Base-by-base conservation (phyloP, 1,139 yeast species). In the Suhomyces kunorum region DNA sequence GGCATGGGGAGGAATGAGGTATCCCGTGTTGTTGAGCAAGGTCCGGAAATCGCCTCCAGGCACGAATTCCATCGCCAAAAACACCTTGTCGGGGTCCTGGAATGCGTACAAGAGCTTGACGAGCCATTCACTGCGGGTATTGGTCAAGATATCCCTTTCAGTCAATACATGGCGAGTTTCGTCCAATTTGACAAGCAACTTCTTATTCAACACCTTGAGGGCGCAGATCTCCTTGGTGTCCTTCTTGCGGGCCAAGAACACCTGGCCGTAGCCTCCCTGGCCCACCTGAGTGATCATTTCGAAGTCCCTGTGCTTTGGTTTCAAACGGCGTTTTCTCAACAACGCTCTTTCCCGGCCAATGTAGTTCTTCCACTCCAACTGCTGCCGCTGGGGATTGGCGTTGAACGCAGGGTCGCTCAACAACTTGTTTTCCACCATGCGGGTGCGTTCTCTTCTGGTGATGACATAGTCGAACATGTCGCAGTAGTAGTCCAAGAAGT, bases 31-130 rank as follows among this genome's bases (percentile, higher is more conserved):
- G 63, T 89, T 90, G 50, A 94, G 77, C 49, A 94, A 69, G 1
- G 98, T 94, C 59, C 99, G 82, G 68, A 88, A 94, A 61, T 94
- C 99, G 37, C 99, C 99, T 44, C 99, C 99, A 4, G 98, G 97
- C 8, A 94, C 98, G 63, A 87, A 94, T 61, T 94, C 98, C 99
- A 94, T 94, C 2, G 98, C 98, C 55, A 94, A 73, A 54, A 87
- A 94, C 28, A 94, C 87, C 60, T 87, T 87, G 46, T 86, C 92
- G 0, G 83, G 68, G 63, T 92, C 98, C 61, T 94, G 99, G 67
- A 94, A 94, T 3, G 98, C 96, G 61, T 94, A 94, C 44, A 89
- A 73, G 42, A 94, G 71, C 62, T 89, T 89, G 31, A 92, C 98
- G 34, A 94, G 74, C 99, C 99, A 94, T 46, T 90, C 96, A 44